Percentiles rank a stretch among this genome's conserved stretches.
phyloP scores from a whole-genome alignment of 2,329 filamentous ascomycete genomes.

The Pestalotiopsis sp. region DNA sequence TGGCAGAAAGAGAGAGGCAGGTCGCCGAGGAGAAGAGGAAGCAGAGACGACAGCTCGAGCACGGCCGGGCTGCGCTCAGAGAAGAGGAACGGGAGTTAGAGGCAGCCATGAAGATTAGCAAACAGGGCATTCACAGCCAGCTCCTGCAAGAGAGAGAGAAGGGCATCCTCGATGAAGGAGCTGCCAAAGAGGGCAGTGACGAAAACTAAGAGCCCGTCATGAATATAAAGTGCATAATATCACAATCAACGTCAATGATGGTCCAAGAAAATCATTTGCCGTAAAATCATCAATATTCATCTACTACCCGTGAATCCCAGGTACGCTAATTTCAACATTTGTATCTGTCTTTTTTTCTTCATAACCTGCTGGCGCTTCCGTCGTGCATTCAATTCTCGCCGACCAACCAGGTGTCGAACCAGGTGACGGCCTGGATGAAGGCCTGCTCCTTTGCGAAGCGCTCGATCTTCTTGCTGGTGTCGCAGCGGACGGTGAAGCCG shows the following conservation, averaged over 20 bases:
- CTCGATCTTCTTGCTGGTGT: slow-evolving; percentile 55
- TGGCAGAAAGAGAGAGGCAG: slow-evolving; percentile 62
- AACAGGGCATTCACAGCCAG: slow-evolving; percentile 65
- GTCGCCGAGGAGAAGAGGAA: slow-evolving; percentile 64
- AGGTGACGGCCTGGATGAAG: slow-evolving; percentile 73
- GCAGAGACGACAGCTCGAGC: slow-evolving; percentile 58
- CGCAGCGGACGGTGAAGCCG: slow-evolving; percentile 72
- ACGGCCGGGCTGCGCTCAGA: slow-evolving; percentile 59
- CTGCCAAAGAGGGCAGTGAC: slow-evolving; percentile 12
- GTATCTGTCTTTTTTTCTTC: background rate
- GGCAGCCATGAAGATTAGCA: slow-evolving; percentile 67
- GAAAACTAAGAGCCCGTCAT: background rate
- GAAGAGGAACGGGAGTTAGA: slow-evolving; percentile 70
- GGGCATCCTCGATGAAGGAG: slow-evolving; percentile 10
- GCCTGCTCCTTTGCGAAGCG: slow-evolving; percentile 80
- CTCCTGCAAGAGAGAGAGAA: slow-evolving; percentile 37
- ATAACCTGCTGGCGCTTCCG: background rate
- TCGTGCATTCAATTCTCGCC: slow-evolving; percentile 1
- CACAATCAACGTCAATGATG: background rate
- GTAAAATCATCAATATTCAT: slow-evolving; percentile 1
- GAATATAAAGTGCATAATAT: background rate
- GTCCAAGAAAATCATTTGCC: background rate
- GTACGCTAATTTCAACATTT: background rate
- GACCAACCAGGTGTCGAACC: slow-evolving; percentile 60
- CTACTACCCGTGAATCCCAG: background rate